These are phyloP conservation scores for Penicillium decumbens DNA, from an alignment of 2,329 filamentous ascomycete genomes.

Conservation along the genomic window DNA sequence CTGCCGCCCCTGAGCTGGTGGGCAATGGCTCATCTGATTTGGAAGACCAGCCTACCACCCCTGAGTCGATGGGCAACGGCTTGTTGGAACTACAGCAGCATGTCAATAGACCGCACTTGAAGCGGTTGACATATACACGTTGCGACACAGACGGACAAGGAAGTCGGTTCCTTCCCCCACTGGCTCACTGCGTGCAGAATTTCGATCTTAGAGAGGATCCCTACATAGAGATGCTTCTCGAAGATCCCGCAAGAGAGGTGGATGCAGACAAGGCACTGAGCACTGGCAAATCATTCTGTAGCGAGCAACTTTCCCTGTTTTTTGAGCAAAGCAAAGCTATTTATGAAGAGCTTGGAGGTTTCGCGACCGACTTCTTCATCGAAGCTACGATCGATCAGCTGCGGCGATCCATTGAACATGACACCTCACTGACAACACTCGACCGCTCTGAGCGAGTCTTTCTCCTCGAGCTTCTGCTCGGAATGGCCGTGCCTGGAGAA, in stretches of 20 bases:
- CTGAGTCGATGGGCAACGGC: no score
- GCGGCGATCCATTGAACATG: conserved; percentile 14
- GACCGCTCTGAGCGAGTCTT: conserved; percentile 53
- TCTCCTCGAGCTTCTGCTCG: conserved; percentile 43
- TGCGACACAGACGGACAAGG: neutral
- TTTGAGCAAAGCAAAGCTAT: conserved; percentile 50
- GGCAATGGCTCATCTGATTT: conserved; percentile 12
- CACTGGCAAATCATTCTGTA: conserved; percentile 38
- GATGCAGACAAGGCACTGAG: conserved; percentile 28
- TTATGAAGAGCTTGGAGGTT: conserved; percentile 57
- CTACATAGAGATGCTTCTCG: conserved; percentile 48
- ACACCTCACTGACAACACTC: conserved; percentile 41
- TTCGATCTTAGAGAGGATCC: conserved; percentile 62
- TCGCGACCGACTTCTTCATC: conserved; percentile 66
- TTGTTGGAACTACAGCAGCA: no score
- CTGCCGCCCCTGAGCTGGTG: neutral
- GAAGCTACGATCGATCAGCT: conserved; percentile 45
- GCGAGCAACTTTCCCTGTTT: conserved; percentile 55
- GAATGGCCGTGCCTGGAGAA: conserved; percentile 19
- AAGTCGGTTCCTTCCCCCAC: conserved; percentile 38
- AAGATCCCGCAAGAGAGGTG: conserved; percentile 34
- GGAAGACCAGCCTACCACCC: no score
- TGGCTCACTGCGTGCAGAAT: conserved; percentile 40
- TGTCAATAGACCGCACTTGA: conserved; percentile 2
- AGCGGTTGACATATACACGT: conserved; percentile 22